Evolutionary conservation across 2,329 filamentous ascomycete species (phyloP).

Genomic region (Colletotrichum kahawae): DNA sequence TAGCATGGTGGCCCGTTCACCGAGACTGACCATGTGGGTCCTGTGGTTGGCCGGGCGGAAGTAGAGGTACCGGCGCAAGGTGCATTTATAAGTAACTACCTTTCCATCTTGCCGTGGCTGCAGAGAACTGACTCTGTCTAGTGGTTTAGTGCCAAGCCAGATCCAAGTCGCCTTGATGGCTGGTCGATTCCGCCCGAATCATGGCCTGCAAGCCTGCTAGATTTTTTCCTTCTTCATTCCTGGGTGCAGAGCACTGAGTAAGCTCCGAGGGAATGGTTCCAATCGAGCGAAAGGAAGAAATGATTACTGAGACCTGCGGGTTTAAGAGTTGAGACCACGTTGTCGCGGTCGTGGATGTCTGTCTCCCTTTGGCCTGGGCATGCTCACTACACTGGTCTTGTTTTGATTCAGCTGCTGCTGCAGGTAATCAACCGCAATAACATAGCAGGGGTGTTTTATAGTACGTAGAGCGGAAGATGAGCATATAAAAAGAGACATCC

Average conservation of each 20-base stretch:
- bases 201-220: slow-evolving; percentile 3
- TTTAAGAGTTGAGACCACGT: neutral
- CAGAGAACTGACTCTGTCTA: slow-evolving; percentile 7
- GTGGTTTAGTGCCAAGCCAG: neutral
- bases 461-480: neutral
- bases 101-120: neutral
- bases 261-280: neutral
- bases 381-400: slow-evolving; percentile 2
- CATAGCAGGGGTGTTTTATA: neutral
- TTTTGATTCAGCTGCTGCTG: slow-evolving; percentile 4
- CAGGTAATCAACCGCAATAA: neutral
- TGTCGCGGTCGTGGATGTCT: neutral
- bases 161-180: neutral
- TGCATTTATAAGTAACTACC: neutral
- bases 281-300: neutral
- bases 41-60: neutral
- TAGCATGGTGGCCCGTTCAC: neutral
- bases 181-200: neutral
- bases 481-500: neutral
- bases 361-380: neutral
- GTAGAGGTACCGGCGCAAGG: neutral
- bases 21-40: neutral
- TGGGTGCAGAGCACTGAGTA: neutral
- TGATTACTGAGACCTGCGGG: neutral
- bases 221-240: neutral